These are phyloP conservation scores for Sapria himalayana DNA, from an alignment of 345 rosid species.

Conservation along the genomic window DNA sequence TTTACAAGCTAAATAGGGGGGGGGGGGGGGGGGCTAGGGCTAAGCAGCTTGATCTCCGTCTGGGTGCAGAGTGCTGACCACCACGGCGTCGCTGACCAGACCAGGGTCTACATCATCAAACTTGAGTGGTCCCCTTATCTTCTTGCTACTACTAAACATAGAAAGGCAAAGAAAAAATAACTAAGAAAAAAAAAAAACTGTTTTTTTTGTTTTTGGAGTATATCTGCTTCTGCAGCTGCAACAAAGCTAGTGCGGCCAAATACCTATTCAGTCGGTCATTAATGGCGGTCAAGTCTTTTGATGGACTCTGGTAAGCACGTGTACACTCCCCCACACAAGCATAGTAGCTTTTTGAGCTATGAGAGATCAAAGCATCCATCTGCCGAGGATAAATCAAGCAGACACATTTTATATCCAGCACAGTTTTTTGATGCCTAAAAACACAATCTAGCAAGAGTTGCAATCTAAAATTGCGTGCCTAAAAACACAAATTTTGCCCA, in stretches of 20 bases:
- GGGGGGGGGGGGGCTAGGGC: no score
- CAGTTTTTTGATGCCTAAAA: not conserved
- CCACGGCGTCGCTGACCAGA: constrained; percentile 86
- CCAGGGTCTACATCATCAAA: constrained; percentile 71
- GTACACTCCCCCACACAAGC: constrained; percentile 99
- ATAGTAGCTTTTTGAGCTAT: constrained; percentile 73
- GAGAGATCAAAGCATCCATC: constrained; percentile 91
- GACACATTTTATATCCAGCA: not conserved
- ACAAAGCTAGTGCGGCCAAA: no score
- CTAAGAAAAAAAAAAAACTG: not conserved
- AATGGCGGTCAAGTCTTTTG: constrained; percentile 77
- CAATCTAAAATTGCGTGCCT: no score
- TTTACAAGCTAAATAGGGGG: no score
- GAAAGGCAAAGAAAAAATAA: constrained; percentile 5
- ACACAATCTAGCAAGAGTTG: no score
- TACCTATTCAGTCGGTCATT: constrained; percentile 80
- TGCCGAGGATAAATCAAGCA: constrained; percentile 9
- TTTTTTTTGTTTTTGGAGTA: no score
- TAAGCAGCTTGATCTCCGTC: no score
- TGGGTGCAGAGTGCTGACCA: constrained; percentile 61
- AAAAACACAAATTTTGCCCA: no score
- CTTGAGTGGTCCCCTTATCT: constrained; percentile 45
- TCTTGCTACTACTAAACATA: constrained; percentile 32
- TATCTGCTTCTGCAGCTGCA: no score
- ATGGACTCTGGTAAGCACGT: constrained; percentile 92